These are phyloP conservation scores for Strobilomyces echinocephalus DNA, from an alignment of 768 basidiomycete species.

Conservation along the genomic window DNA sequence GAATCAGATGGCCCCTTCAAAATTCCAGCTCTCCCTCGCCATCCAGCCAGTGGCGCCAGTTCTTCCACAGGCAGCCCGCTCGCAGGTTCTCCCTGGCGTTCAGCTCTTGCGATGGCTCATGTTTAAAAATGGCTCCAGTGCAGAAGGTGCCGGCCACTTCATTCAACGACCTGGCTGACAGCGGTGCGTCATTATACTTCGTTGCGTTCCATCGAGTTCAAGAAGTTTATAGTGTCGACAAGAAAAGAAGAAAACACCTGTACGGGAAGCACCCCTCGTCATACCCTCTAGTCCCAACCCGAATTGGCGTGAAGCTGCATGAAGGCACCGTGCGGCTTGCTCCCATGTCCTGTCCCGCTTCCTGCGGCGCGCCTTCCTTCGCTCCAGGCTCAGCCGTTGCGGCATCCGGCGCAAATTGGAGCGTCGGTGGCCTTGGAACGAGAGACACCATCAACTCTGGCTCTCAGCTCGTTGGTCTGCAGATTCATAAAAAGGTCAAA, in stretches of 20 bases:
- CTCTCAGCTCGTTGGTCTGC: constrained; percentile 64
- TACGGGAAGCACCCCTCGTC: constrained; percentile 60
- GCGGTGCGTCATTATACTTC: constrained; percentile 67
- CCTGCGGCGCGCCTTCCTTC: constrained; percentile 37
- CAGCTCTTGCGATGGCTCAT: constrained; percentile 25
- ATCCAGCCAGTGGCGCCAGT: constrained; percentile 37
- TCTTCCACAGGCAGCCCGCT: constrained; percentile 54
- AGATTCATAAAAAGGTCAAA: constrained; percentile 37
- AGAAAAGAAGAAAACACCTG: constrained; percentile 36
- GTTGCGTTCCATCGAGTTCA: constrained; percentile 44
- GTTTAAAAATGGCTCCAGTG: constrained; percentile 16
- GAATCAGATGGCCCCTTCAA: constrained; percentile 61
- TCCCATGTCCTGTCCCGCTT: constrained; percentile 8
- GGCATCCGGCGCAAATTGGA: constrained; percentile 59
- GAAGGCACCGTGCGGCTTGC: constrained; percentile 43
- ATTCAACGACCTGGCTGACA: constrained; percentile 69
- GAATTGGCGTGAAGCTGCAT: constrained; percentile 83
- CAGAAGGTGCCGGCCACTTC: constrained; percentile 35
- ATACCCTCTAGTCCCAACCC: constrained; percentile 84
- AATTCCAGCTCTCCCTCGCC: constrained; percentile 57
- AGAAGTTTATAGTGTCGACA: constrained; percentile 49
- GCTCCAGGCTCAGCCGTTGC: constrained; percentile 60
- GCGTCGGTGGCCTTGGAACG: constrained; percentile 73
- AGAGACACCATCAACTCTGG: constrained; percentile 74
- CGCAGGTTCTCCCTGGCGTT: constrained; percentile 44